Base-by-base conservation (phyloP, 2,329 filamentous ascomycete genomes). In the Paecilomyces niveus region DNA sequence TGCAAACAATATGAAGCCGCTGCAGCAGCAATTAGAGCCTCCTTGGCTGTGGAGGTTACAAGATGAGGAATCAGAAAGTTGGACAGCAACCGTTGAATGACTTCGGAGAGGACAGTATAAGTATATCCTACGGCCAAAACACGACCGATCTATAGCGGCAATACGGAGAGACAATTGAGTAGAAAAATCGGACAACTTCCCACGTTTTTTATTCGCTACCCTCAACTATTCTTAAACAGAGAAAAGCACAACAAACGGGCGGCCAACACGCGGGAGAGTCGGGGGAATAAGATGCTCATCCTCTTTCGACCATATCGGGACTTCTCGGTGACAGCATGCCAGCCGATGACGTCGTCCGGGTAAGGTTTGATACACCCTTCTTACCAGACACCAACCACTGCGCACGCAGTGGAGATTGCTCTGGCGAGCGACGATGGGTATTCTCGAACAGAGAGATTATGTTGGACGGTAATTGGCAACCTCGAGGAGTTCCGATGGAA, bases 311-410 rank as follows among this genome's bases (percentile, higher is more conserved):
- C 53, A 59, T 57, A 59, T 53, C 50, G 58, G 54, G 54, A 49
- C 52, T 26, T 50, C 54, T 39, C 50, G 54, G 29, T 53, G 52
- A 26, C 35, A 18, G 35, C 10, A 52, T 67, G 64, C 62, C 67
- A 67, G 67, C 56, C 53, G 61, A 69, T 72, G 69, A 70, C 68
- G 69, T 64, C 59, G 55, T n/a, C 22, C 32, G 21, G 31, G 33
- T 52, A 24, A 18, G 10, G 3, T 18, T n/a, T 24, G 21, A 29
- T 52, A 52, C 50, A 21, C 10, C 2, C 1, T 9, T 29, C 7
- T 26, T 29, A 24, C 10, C 6, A 18, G 45, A 24, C 2, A 50
- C 5, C n/a, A 15, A 50, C n/a, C 45, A 50, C 8, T 7, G 11
- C 9, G 11, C 45, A 15, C 45, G 45, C n/a, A 3, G 15, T n/a